These are phyloP conservation scores for Globisporangium solare DNA, from an alignment of 352 stramenopile genomes.

Conservation along the genomic window DNA sequence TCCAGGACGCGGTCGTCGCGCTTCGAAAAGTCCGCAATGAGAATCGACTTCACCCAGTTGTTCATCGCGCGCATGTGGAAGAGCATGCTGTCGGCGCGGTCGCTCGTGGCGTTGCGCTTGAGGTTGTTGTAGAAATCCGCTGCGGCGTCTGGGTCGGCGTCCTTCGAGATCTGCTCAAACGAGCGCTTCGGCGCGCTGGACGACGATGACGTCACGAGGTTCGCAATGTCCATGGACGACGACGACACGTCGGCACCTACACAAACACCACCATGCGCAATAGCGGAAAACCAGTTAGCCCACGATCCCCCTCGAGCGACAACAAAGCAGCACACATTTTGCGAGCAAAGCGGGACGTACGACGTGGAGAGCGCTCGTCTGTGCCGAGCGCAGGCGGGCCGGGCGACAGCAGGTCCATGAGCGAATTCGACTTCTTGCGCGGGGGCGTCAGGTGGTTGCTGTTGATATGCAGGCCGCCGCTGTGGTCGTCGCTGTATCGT, in stretches of 20 bases:
- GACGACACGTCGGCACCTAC: constrained; percentile 14
- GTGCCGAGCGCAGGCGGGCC: constrained; percentile 33
- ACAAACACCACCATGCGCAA: background rate
- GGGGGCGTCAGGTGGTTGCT: constrained; percentile 9
- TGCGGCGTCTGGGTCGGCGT: constrained; percentile 54
- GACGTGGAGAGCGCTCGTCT: constrained; percentile 31
- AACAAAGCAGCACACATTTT: too few species aligned
- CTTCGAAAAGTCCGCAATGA: constrained; percentile 89
- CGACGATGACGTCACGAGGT: constrained; percentile 37
- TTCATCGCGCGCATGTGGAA: constrained; percentile 98
- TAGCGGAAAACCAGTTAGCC: background rate
- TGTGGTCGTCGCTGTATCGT: constrained; percentile 14
- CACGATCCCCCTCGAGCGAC: background rate
- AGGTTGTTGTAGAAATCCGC: constrained; percentile 86
- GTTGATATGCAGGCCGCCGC: background rate
- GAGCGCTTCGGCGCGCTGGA: constrained; percentile 32
- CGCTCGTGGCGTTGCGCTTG: constrained; percentile 60
- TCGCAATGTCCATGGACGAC: constrained; percentile 50
- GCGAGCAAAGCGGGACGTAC: background rate
- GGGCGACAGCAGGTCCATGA: constrained; percentile 71
- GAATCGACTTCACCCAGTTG: constrained; percentile 98
- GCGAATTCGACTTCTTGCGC: constrained; percentile 72
- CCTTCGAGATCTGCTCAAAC: constrained; percentile 52
- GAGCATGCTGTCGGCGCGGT: constrained; percentile 87
- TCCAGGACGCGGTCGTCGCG: constrained; percentile 92